Base-by-base conservation (phyloP, 352 stramenopile genomes). In the Phytophthora brassicae region DNA sequence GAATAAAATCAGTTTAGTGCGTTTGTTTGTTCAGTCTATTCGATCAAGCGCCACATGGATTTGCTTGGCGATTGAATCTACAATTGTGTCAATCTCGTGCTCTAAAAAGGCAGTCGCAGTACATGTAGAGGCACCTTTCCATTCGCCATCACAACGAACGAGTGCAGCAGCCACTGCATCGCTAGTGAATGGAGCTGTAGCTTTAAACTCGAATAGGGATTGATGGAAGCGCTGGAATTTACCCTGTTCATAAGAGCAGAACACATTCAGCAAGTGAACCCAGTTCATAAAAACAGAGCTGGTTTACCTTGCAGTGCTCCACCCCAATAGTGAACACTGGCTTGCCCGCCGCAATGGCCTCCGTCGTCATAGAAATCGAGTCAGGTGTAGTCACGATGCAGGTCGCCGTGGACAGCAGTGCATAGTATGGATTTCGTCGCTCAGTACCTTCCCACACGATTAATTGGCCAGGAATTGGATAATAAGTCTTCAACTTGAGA, bases 361-460 rank as follows among this genome's bases (percentile, higher is more conserved):
- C 84, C 19, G 84, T 93, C 0, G 80, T 86, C 84, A 93, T 93
- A 22, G 84, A 91, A 46, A 91, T 78, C 4, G 81, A 93, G 56
- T 93, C 84, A 8, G 84, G 84, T 0, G 84, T 93, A 7, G 79
- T 90, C 14, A 91, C 73, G 24, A 93, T 70, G 8, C 54, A 70
- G 4, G 74, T 70, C 20, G 80, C 80, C 17, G 75, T 59, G 7
- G 70, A 66, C 7, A 91, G 50, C 47, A 93, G 69, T 14, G 79
- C 81, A 36, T 83, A 60, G 62, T 81, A 93, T 19, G 84, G 84
- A 61, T 91, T 93, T 4, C 54, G 56, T 22, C 29, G 12, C n/a
- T 85, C 78, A 2, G 62, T 60, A 26, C 75, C 75, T 54, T 84
- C 54, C 72, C 73, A 91, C 2, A 91, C 50, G 17, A 79, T 77